phyloP scores from a whole-genome alignment of 228 moss, liverwort and hornwort species.

The Sphagnum magellanicum region DNA sequence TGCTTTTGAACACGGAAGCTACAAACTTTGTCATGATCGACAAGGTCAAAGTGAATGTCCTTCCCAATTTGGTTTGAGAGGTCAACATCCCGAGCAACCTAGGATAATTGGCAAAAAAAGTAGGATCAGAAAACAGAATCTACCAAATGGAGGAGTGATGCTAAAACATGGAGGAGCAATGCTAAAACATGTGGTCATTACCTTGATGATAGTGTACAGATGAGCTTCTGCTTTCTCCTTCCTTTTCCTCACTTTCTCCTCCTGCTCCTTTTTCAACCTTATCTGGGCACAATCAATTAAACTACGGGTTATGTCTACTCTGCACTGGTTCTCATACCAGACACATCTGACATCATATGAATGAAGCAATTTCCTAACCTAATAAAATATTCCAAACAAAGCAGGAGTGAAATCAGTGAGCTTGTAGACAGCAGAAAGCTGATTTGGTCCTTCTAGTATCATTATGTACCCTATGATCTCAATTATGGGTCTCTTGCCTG shows the following conservation, averaged over 20 bases:
- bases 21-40: conserved; percentile 98
- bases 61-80: conserved; percentile 94
- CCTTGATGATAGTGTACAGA: conserved; percentile 97
- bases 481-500: conserved; percentile 38
- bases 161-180: no score
- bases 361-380: no score
- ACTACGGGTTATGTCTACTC: background rate
- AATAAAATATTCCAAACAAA: no score
- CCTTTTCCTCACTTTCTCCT: conserved; percentile 96
- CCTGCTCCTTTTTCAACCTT: conserved; percentile 98
- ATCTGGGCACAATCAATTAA: conserved; percentile 30
- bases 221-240: conserved; percentile 98
- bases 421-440: no score
- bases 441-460: no score
- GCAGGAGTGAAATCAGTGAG: no score
- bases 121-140: no score
- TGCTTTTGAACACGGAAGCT: conserved; percentile 99
- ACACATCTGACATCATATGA: no score
- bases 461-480: no score
- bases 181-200: conserved; percentile 1
- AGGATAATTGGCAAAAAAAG: no score
- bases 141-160: background rate
- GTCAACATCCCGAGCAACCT: conserved; percentile 98
- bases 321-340: no score
- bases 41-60: conserved; percentile 96